Evolutionary conservation across 306 rosid genomes (phyloP).

Genomic region (Dalbergia cochinchinensis): DNA sequence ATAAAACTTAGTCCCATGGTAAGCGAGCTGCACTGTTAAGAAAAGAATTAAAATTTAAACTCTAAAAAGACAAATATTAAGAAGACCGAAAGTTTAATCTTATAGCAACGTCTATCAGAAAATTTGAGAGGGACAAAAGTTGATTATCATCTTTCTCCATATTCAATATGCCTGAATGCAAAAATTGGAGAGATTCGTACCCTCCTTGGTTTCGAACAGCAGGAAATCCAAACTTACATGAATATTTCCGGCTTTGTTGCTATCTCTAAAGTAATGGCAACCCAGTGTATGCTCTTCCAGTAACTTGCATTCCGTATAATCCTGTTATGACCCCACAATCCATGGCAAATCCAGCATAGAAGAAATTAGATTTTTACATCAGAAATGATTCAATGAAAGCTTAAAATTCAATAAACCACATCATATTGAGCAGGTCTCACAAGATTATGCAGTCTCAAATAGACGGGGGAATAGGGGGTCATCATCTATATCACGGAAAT

Average conservation of each 20-base stretch:
- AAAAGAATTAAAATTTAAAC: no score
- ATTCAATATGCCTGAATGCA: neutral
- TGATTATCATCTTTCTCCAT: neutral
- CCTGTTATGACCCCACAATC: constrained; percentile 6
- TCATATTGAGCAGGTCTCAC: neutral
- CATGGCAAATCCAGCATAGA: neutral
- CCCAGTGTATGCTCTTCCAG: neutral
- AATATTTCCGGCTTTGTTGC: neutral
- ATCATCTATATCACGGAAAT: neutral
- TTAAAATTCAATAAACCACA: neutral
- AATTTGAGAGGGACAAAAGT: no score
- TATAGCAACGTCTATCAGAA: no score
- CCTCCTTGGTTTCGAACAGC: neutral
- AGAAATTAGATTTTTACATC: neutral
- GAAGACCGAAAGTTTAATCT: no score
- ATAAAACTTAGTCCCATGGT: no score
- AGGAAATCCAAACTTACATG: neutral
- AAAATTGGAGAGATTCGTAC: neutral
- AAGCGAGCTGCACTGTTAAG: no score
- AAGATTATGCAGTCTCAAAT: neutral
- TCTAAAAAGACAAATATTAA: no score
- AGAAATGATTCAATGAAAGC: neutral
- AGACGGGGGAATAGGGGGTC: neutral
- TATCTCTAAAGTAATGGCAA: neutral
- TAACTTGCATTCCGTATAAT: neutral